A percentile compares a stretch with the other conserved stretches of the same genome.
Conservation (phyloP, 129 eudicot species). For the Flaveria bidentis region DNA sequence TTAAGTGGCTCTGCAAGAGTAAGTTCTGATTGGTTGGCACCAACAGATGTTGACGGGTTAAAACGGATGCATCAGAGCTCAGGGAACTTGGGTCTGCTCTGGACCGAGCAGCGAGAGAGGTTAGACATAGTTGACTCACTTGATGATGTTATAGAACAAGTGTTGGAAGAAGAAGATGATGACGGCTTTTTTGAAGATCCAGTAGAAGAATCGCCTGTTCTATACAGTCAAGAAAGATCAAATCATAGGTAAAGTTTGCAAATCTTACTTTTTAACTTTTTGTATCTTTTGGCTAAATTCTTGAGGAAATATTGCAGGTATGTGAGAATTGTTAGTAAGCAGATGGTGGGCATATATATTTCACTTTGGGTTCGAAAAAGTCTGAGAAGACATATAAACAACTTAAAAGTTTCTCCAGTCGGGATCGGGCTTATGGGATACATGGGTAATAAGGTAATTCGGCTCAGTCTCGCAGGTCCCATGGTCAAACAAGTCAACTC, state of each 20-base stretch:
- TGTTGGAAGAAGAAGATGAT: constrained; percentile 61
- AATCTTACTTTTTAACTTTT: neutral
- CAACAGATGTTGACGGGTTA: constrained; percentile 40
- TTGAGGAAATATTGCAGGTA: constrained; percentile 37
- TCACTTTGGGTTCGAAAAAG: constrained; percentile 93
- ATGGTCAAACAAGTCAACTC: neutral
- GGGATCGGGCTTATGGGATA: constrained; percentile 99
- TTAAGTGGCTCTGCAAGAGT: constrained; percentile 58
- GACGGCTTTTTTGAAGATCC: constrained; percentile 46
- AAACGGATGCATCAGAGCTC: constrained; percentile 74
- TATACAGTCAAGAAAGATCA: constrained; percentile 20
- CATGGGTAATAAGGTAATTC: constrained; percentile 95
- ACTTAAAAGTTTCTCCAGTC: constrained; percentile 91
- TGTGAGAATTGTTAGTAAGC: constrained; percentile 90
- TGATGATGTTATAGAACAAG: constrained; percentile 52
- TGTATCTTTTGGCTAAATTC: constrained; percentile 22
- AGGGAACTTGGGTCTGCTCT: constrained; percentile 57
- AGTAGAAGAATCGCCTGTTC: constrained; percentile 23
- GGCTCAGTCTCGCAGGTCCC: neutral
- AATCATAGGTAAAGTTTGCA: constrained; percentile 30
- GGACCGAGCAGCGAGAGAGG: constrained; percentile 48
- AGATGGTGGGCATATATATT: constrained; percentile 94
- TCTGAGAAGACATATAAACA: constrained; percentile 83
- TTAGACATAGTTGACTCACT: constrained; percentile 44
- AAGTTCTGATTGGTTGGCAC: constrained; percentile 52